Base-by-base conservation (phyloP, 352 stramenopile genomes). In the Phytophthora litchii region DNA sequence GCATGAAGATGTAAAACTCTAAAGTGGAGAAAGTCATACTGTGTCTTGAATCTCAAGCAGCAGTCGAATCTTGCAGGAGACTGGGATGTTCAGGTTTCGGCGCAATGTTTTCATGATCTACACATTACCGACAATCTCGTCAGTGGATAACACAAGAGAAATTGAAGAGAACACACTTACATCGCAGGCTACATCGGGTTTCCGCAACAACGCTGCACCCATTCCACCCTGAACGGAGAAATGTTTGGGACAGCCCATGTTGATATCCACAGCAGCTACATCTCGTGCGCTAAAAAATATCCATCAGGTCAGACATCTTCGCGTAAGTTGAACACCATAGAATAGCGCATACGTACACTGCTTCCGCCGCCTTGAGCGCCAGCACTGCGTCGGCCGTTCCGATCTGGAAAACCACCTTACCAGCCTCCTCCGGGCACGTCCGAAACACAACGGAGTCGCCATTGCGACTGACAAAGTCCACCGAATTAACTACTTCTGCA, bases 221-320 rank as follows among this genome's bases (percentile, higher is more conserved):
- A 98, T 98, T 25, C 89, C 88, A 44, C 91, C 93, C 49, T 96
- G 85, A 21, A 96, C 60, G 13, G 89, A 97, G 50, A 98, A 98
- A 57, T 95, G 84, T 73, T 97, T 98, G 8, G 93, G 93, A 54
- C 93, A 98, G 49, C 93, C 93, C 93, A 98, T 98, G 67, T 98
- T 98, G 60, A 98, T 83, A 62, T 98, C 91, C 25, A 98, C 75
- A n/a, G 87, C 80, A 6, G 83, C 84, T 9, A 98, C 91, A 59
- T 98, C 92, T 3, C 86, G 65, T 17, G 83, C 76, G 5, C 83
- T 92, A 42, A 17, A 54, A 7, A 13, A 9, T 13, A 34, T 3
- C 23, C 29, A 34, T 3, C 29, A 9, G 29, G 29, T 34, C 7
- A 34, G 29, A 34, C 6, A 34, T 11, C 29, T 12, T 34, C 29